Base-by-base conservation (phyloP, 2,329 filamentous ascomycete genomes). In the Coleophoma cylindrospora region DNA sequence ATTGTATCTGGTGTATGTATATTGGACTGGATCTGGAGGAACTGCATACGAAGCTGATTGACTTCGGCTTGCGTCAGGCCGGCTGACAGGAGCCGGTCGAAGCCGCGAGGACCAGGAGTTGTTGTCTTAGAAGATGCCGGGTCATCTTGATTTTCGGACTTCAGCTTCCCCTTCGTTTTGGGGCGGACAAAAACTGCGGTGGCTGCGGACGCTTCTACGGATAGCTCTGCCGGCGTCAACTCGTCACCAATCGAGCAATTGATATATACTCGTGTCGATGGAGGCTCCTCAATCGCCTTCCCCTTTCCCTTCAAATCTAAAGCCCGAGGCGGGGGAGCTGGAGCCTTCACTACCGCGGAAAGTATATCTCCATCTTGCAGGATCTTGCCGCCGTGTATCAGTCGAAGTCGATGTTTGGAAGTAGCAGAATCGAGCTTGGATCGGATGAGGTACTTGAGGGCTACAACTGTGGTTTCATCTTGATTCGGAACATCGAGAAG, bases 221-320 rank as follows among this genome's bases (percentile, higher is more conserved):
- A 77, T 19, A 97, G 79, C 51, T 96, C 90, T 1, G 74, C 64
- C 12, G 79, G 65, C 0, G 86, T 80, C 12, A 97, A 77, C 22
- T 80, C 74, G 66, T 89, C 84, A 49, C 91, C 91, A 51, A 97
- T 88, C 56, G 89, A 92, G 76, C 92, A 97, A 73, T 95, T 95
- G 54, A 97, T 86, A 67, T 95, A 96, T 61, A 95, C 80, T 41
- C 86, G 79, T 1, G 69, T 56, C 33, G 70, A 66, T 13, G 66
- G 62, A 9, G 68, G 67, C 8, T 74, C 72, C 33, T 75, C 76
- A 5, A 84, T 66, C 1, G 79, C 79, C 52, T 94, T 95, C 43
- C 87, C 89, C 61, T 89, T 90, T 49, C 74, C 73, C 53, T 74
- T 77, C 22, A 60, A 61, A 57, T 67, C 64, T 32, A 62, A 57